Evolutionary conservation across 768 basidiomycete species (phyloP), one percentile per base, ranked within the genome.

Genomic region (Mrakia frigida): DNA sequence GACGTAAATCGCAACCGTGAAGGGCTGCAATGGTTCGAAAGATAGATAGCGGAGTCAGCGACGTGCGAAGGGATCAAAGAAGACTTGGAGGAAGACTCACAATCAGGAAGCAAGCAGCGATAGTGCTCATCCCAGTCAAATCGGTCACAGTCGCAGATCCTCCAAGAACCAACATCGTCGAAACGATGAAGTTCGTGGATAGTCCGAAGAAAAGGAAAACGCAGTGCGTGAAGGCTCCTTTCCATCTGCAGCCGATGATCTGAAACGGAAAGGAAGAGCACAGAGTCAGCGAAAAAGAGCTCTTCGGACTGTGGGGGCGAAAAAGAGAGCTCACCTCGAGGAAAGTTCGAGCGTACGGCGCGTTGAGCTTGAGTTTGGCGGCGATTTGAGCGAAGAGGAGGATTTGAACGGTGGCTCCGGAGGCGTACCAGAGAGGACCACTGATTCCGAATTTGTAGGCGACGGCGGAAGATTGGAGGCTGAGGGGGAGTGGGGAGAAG

Each of bases 161-260:
- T 33, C 84, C 83, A n/a, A 83, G 80, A 69, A 84, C 80, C 4
- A 85, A 78, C 84, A 84, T 84, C 25, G 82, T 80, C 21, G 70
- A 69, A 43, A 94, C 93, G 80, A 95, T 92, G 74, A 96, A 86
- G 82, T 95, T 95, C 46, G 94, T 94, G 3, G 92, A 90, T 11
- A 97, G 85, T n/a, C 83, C 93, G 81, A 96, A 96, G 85, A 92
- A 90, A 86, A 95, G 89, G 86, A 96, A 95, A 10, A 93, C 85
- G 3, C 90, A 75, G 84, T 97, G 95, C 0, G 92, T 93, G 21
- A 86, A 78, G 9, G 83, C 88, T 0, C 94, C 95, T 11, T 63
- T 63, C 92, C 93, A 98, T 60, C 84, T 80, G 13, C 79, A 81
- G 2, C 87, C 88, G 73, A 95, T 88, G 79, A 97, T 93, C 82